phyloP scores from a whole-genome alignment of 179 eudicot genomes.

The Corrigiola litoralis region DNA sequence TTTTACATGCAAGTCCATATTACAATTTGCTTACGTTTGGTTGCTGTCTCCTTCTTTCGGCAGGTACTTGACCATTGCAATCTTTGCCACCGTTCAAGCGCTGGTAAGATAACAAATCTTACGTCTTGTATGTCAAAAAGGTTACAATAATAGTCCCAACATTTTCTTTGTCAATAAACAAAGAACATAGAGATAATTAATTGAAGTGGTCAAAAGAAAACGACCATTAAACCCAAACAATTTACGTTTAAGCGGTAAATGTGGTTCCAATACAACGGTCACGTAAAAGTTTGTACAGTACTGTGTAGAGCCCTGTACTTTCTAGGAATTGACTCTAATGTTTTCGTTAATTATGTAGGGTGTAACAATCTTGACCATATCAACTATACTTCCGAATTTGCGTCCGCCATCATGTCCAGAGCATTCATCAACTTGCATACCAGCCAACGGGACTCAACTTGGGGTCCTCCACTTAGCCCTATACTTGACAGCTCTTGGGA shows the following conservation, averaged over 20 bases:
- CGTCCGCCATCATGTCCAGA: constrained; percentile 62
- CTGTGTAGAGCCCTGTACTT: no score
- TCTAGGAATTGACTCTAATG: background rate
- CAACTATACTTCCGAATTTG: constrained; percentile 67
- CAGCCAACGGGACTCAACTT: constrained; percentile 47
- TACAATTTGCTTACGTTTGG: background rate
- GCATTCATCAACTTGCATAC: constrained; percentile 35
- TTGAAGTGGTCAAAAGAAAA: no score
- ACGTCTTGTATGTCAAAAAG: background rate
- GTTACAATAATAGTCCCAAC: no score
- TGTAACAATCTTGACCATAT: constrained; percentile 67
- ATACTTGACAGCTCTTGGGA: constrained; percentile 54
- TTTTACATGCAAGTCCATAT: background rate
- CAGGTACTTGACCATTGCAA: constrained; percentile 81
- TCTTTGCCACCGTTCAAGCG: constrained; percentile 84
- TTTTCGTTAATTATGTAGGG: constrained; percentile 37
- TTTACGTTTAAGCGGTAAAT: no score
- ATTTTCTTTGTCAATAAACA: no score
- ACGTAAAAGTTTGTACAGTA: no score
- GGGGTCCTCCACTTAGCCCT: constrained; percentile 54
- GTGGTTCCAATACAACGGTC: no score
- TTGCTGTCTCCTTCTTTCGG: background rate
- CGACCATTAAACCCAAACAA: no score
- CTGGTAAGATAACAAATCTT: constrained; percentile 33
- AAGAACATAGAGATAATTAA: no score